Evolutionary conservation across 2,329 filamentous ascomycete species (phyloP).

Genomic region (Xylariaceae sp.): DNA sequence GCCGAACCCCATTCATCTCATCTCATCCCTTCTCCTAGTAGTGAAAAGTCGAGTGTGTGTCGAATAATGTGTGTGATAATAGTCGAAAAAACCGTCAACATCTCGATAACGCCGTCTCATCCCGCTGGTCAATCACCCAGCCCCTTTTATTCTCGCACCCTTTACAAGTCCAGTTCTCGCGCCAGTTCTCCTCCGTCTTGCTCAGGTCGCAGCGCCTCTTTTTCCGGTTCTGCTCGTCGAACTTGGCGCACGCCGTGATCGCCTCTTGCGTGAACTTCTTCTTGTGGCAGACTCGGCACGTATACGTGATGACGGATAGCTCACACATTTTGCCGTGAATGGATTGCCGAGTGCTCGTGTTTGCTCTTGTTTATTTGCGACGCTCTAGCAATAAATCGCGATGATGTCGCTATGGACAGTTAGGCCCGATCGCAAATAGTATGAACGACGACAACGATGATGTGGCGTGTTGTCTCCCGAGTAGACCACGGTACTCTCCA

Average conservation of each 20-base stretch:
- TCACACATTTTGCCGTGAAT: not conserved
- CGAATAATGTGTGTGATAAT: too few species aligned
- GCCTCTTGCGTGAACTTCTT: not conserved
- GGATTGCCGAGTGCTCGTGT: not conserved
- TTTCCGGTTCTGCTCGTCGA: not conserved
- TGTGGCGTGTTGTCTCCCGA: not conserved
- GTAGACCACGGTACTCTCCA: not conserved
- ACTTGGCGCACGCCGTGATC: not conserved
- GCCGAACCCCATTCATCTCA: too few species aligned
- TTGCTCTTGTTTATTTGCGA: not conserved
- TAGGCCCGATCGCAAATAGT: not conserved
- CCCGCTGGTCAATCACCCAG: not conserved
- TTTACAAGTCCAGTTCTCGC: not conserved
- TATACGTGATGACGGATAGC: not conserved
- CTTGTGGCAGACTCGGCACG: not conserved
- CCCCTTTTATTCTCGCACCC: not conserved
- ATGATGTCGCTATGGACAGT: not conserved
- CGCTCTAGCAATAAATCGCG: too few species aligned
- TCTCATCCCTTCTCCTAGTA: too few species aligned
- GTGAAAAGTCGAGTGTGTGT: too few species aligned
- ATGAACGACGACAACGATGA: not conserved
- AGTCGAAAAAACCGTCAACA: too few species aligned
- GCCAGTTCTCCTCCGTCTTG: not conserved
- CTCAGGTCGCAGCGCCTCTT: not conserved
- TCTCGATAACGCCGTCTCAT: not conserved